Evolutionary conservation across 495 filamentous ascomycete species (phyloP).

Genomic region (Darksidea phi): DNA sequence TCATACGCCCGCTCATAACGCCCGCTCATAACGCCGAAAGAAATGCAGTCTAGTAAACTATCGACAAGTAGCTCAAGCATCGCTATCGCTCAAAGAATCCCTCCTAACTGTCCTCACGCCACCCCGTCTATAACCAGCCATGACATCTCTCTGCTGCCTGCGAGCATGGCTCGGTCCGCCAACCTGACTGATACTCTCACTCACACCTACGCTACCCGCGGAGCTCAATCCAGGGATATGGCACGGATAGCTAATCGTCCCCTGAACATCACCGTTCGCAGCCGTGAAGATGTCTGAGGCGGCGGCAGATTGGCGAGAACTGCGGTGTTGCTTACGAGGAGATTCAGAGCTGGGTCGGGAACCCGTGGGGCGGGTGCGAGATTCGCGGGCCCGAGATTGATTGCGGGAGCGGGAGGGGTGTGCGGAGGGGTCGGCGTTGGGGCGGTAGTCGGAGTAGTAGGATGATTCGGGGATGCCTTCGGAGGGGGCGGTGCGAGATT

Average conservation of each 20-base stretch:
- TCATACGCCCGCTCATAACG: too few relatives aligned
- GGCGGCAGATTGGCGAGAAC: constrained; percentile 16
- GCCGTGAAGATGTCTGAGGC: constrained; percentile 39
- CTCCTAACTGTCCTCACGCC: constrained; percentile 45
- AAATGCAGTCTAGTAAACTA: too few relatives aligned
- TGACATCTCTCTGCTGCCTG: constrained; percentile 34
- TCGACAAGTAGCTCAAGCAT: constrained; percentile 22
- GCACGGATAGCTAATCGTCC: constrained; percentile 80
- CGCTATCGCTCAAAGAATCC: constrained; percentile 59
- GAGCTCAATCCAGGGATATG: constrained; percentile 70
- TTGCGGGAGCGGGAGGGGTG: constrained; percentile 4
- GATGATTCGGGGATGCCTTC: constrained; percentile 21
- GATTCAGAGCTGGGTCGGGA: background rate
- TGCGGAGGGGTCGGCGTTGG: constrained; percentile 26
- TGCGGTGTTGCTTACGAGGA: constrained; percentile 33
- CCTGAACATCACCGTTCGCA: constrained; percentile 57
- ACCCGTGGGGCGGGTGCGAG: background rate
- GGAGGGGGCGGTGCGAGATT: background rate
- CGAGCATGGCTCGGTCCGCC: constrained; percentile 27
- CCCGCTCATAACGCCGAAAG: too few relatives aligned
- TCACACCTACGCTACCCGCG: constrained; percentile 46
- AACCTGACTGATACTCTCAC: constrained; percentile 42
- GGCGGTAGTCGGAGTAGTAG: constrained; percentile 41
- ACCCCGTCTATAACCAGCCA: constrained; percentile 51
- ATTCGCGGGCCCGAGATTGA: constrained; percentile 21